Evolutionary conservation across 768 basidiomycete genomes (phyloP).

Genomic region (Rhizopogon roseolus): DNA sequence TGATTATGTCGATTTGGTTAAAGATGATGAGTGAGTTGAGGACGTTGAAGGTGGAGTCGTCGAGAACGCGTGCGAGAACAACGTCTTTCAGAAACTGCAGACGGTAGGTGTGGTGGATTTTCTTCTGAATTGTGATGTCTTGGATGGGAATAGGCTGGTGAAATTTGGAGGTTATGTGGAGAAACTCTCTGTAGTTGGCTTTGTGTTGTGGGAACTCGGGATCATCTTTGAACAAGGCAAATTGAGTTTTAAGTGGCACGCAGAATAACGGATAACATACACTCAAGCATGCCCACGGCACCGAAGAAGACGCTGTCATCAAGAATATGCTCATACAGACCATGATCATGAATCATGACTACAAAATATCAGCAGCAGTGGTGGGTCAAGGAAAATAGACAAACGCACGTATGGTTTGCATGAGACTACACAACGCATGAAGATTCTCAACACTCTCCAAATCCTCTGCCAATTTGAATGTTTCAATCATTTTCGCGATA

Average conservation of each 20-base stretch:
- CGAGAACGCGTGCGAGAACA: slow-evolving; percentile 88
- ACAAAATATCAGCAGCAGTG: slow-evolving; percentile 7
- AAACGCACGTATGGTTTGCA: slow-evolving; percentile 87
- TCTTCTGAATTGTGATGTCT: slow-evolving; percentile 69
- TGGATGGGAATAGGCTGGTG: slow-evolving; percentile 85
- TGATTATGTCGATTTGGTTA: slow-evolving; percentile 98
- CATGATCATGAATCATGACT: slow-evolving; percentile 96
- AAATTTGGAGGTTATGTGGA: slow-evolving; percentile 77
- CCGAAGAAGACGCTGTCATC: slow-evolving; percentile 91
- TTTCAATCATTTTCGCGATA: slow-evolving; percentile 79
- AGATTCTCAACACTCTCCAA: slow-evolving; percentile 87
- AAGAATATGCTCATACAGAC: slow-evolving; percentile 90
- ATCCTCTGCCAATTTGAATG: slow-evolving; percentile 88
- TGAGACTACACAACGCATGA: slow-evolving; percentile 85
- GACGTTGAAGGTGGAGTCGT: slow-evolving; percentile 96
- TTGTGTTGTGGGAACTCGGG: slow-evolving; percentile 96
- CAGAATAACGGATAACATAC: slow-evolving; percentile 41
- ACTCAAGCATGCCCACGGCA: slow-evolving; percentile 95
- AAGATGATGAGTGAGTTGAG: slow-evolving; percentile 97
- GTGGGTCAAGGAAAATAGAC: not conserved
- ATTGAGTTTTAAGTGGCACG: slow-evolving; percentile 8
- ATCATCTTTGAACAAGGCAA: slow-evolving; percentile 58
- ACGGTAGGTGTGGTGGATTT: slow-evolving; percentile 96
- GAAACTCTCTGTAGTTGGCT: slow-evolving; percentile 94
- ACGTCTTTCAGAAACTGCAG: slow-evolving; percentile 98